Evolutionary conservation across 129 eudicot species (phyloP), one percentile per base, ranked within the genome.

Genomic region (Dittrichia graveolens): DNA sequence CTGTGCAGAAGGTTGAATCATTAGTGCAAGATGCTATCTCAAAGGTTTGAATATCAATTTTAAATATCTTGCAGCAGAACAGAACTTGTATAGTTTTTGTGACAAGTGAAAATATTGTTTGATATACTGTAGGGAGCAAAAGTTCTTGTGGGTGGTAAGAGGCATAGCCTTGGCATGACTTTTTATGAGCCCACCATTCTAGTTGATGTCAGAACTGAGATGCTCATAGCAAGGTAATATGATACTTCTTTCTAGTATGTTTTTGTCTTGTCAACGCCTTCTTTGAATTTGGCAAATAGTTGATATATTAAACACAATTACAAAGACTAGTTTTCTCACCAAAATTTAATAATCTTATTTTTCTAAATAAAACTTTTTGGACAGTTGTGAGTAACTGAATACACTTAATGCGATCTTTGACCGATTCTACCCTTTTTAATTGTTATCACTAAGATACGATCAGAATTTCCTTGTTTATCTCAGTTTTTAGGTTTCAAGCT

Each of bases 1-100:
- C 98, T 73, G 82, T 90, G 41, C 83, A 87, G 56, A 93, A 93
- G 95, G 98, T 93, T 72, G 39, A 49, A 18, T 75, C 92, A 64
- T 83, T 87, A 41, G 80, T 93, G 70, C 80, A 93, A 84, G 93
- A 93, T 80, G 96, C 96, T 63, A 40, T 80, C 77, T 89, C 98
- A 66, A 92, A 92, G 96, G 98, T 92, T 74, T 73, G 86, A 72
- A 45, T 61, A 14, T 75, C 14, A 10, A 5, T 58, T 34, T 8
- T 31, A 10, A 58, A 2, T 34, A 58, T 58, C 42, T 10, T 58
- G 40, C 2, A 35, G 16, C 15, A 13, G n/a, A 58, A 31, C 15
- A 13, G n/a, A 58, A 31, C 0, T 24, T 31, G 19, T 57, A 15
- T 68, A 19, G 5, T 7, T 35, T 57, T 61, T 5, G 14, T 49